These are phyloP conservation scores for Daldinia sp. DNA, from an alignment of 2,329 filamentous ascomycete genomes.

Conservation along the genomic window DNA sequence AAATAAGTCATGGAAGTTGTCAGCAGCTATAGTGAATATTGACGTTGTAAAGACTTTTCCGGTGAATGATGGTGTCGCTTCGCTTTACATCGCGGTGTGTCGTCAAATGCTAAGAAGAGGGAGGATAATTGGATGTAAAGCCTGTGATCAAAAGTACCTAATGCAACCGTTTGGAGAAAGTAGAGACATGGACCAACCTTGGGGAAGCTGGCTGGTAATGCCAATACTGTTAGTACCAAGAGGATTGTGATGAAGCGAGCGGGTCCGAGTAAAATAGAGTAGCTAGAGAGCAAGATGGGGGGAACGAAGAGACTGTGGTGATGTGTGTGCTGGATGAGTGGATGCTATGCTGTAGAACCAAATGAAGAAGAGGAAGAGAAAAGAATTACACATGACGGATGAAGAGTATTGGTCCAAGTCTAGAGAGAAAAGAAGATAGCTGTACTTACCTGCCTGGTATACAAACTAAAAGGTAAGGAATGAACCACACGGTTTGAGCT, in stretches of 20 bases:
- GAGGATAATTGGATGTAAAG: not conserved
- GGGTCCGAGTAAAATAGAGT: conserved; percentile 68
- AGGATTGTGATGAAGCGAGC: conserved; percentile 66
- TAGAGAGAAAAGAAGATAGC: conserved; percentile 3
- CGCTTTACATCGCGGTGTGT: not conserved
- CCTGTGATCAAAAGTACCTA: not conserved
- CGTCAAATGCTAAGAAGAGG: not conserved
- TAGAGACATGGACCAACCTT: conserved; percentile 38
- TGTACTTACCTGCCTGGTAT: conserved; percentile 32
- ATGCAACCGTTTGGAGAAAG: not conserved
- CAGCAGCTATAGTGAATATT: not conserved
- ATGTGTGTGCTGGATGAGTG: conserved; percentile 55
- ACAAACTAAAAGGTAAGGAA: not conserved
- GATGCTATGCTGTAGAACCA: conserved; percentile 61
- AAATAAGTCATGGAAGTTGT: not conserved
- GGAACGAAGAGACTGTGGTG: conserved; percentile 59
- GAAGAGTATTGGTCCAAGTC: conserved; percentile 6
- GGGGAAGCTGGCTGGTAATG: conserved; percentile 47
- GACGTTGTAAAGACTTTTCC: not conserved
- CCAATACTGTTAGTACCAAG: conserved; percentile 62
- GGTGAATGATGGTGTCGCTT: not conserved
- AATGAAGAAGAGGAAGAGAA: conserved; percentile 45
- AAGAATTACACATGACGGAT: conserved; percentile 29
- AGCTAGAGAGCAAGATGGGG: conserved; percentile 70
- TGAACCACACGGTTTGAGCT: not conserved